These are phyloP conservation scores for Coemansia furcata DNA, from an alignment of 192 early-diverging fungal species.

Conservation along the genomic window DNA sequence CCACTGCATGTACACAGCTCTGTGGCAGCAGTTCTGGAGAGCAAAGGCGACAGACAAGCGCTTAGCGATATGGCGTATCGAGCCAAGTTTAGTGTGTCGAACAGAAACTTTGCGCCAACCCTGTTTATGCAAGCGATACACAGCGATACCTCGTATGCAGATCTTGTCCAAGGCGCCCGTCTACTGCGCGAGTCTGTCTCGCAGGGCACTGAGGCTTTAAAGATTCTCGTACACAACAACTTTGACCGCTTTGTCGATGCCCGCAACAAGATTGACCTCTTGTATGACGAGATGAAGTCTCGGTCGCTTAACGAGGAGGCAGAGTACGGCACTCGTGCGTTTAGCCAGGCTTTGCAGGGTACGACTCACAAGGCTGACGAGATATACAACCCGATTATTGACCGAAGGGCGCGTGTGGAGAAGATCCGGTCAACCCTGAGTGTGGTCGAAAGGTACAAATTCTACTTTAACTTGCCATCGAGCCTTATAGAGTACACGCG, in stretches of 20 bases:
- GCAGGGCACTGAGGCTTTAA: conserved; percentile 81
- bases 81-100: conserved; percentile 50
- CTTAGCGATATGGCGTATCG: conserved; percentile 46
- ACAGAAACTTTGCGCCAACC: conserved; percentile 64
- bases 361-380: conserved; percentile 65
- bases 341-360: conserved; percentile 69
- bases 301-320: conserved; percentile 76
- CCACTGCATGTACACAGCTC: conserved; percentile 47
- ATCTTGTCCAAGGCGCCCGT: conserved; percentile 75
- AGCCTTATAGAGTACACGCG: conserved; percentile 79
- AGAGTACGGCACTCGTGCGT: conserved; percentile 77
- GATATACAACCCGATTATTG: conserved; percentile 83
- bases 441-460: conserved; percentile 93
- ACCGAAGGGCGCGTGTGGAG: conserved; percentile 80
- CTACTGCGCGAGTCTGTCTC: conserved; percentile 69
- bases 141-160: conserved; percentile 77
- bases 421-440: conserved; percentile 86
- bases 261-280: conserved; percentile 90
- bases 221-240: conserved; percentile 88
- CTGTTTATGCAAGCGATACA: conserved; percentile 83
- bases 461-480: conserved; percentile 95
- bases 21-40: conserved; percentile 37
- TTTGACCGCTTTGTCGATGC: conserved; percentile 97
- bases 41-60: conserved; percentile 28
- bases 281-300: conserved; percentile 89